phyloP scores from a whole-genome alignment of 2,329 filamentous ascomycete species.

The Sporothrix globosa region DNA sequence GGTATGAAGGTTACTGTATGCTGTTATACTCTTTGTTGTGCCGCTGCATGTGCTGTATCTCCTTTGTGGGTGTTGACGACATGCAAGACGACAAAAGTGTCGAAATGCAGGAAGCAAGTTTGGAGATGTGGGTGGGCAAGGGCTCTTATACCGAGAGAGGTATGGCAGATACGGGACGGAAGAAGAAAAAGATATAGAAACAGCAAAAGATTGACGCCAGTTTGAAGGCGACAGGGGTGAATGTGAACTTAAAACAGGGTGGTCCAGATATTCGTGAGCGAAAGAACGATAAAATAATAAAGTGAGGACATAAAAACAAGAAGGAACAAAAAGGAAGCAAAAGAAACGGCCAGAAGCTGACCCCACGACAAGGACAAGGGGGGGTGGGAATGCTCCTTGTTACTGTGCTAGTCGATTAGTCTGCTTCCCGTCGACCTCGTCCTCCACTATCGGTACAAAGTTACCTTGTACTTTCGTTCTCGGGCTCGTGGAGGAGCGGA shows the following conservation, averaged over 20 bases:
- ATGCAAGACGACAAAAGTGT: conserved; percentile 13
- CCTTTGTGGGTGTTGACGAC: not conserved
- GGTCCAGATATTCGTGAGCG: not conserved
- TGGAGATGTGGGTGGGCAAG: conserved; percentile 1
- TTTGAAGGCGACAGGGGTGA: not conserved
- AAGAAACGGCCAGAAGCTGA: not conserved
- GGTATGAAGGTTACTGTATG: not conserved
- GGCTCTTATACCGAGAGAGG: conserved; percentile 11
- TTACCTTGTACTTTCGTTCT: not conserved
- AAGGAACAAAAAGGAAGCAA: not conserved
- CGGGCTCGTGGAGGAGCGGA: not conserved
- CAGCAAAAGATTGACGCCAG: conserved; percentile 3
- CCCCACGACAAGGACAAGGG: not conserved
- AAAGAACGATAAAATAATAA: not conserved
- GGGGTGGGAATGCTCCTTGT: not conserved
- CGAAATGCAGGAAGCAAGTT: not conserved
- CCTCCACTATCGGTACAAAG: conserved; percentile 8
- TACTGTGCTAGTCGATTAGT: too few relatives aligned
- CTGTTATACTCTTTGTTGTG: not conserved
- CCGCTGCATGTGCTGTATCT: not conserved
- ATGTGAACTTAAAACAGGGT: not conserved
- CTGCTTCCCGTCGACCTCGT: too few relatives aligned
- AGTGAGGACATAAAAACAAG: not conserved
- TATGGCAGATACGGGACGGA: not conserved
- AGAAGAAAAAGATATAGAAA: not conserved